Evolutionary conservation across 2,329 filamentous ascomycete genomes (phyloP), one percentile per base, ranked within the genome.

Genomic region (Cladosporium phlei): DNA sequence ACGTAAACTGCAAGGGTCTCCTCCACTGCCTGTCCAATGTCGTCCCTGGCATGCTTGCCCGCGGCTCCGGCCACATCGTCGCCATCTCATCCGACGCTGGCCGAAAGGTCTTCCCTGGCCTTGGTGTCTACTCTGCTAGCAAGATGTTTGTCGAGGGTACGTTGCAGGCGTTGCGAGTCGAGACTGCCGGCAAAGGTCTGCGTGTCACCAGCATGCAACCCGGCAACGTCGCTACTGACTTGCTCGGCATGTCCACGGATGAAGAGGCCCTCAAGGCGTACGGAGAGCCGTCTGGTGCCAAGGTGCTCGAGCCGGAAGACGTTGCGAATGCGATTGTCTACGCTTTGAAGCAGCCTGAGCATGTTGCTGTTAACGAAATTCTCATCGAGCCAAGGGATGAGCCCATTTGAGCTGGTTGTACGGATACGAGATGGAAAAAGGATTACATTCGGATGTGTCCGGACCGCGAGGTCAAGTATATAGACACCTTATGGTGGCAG

Each of bases 71-170:
- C 3, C 86, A 90, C 66, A 78, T 91, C 52, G 83, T 91, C 4
- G 84, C 85, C 56, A 88, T 91, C 56, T 89, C 86, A 0, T 90
- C 86, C 0, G 86, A 90, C 53, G 86, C 86, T 1, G 86, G 86
- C 0, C 80, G 86, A 47, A 89, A 89, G 64, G 84, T 88, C 6
- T 90, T 90, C 69, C 85, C 86, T 0, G 86, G 86, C 0, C 69
- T 90, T 10, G 86, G 86, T 43, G 86, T 91, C 27, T 91, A 91
- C 73, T 88, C 84, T 0, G 86, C 84, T 20, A 85, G 79, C 66
- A 91, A 91, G 64, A 88, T 90, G 75, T 91, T 91, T 61, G 85
- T 91, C 46, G 86, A 91, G 64, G 86, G 85, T 1, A 86, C 85
- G 0, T 73, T 91, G n/a, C 86, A 90, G 65, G 74, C 74, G 24